Evolutionary conservation across 805 yeast genomes (phyloP).

Genomic region (Metschnikowia baotianmanensis): DNA sequence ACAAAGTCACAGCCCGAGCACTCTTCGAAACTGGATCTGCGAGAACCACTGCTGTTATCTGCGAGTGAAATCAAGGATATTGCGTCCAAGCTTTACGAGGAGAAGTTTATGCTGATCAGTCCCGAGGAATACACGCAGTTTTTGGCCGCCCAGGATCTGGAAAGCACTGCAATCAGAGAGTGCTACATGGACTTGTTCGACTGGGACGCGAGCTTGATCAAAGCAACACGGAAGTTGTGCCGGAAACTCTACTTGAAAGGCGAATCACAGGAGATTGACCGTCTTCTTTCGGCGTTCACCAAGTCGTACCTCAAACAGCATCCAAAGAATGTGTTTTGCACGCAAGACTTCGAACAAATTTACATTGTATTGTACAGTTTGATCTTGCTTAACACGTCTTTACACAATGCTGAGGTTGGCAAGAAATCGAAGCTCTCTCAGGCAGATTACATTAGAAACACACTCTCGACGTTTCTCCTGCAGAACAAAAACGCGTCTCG

Average conservation of each 20-base stretch:
- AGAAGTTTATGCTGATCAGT: constrained; percentile 41
- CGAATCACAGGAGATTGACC: constrained; percentile 79
- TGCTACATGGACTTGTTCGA: constrained; percentile 47
- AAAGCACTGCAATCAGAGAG: constrained; percentile 38
- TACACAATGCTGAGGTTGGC: constrained; percentile 53
- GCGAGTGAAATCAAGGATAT: constrained; percentile 28
- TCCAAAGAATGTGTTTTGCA: constrained; percentile 48
- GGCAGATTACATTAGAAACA: constrained; percentile 41
- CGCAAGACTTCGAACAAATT: constrained; percentile 50
- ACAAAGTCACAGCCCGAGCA: constrained; percentile 1
- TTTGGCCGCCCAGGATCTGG: constrained; percentile 46
- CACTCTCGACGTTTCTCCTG: constrained; percentile 40
- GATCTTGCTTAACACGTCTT: constrained; percentile 71
- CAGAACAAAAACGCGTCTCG: constrained; percentile 30
- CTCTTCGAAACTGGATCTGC: too few species aligned
- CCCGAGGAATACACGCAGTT: constrained; percentile 46
- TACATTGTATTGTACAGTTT: constrained; percentile 72
- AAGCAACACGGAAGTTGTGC: constrained; percentile 60
- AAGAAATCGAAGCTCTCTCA: constrained; percentile 40
- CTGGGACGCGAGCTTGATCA: constrained; percentile 51
- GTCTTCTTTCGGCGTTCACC: constrained; percentile 67
- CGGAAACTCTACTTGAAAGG: constrained; percentile 70
- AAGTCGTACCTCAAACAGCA: constrained; percentile 56
- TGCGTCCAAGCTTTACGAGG: constrained; percentile 36
- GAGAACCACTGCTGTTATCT: neutral